A percentile compares a stretch with the other conserved stretches of the same genome.
Conservation (phyloP, 208 protist species). For the Trypanosoma melophagium region DNA sequence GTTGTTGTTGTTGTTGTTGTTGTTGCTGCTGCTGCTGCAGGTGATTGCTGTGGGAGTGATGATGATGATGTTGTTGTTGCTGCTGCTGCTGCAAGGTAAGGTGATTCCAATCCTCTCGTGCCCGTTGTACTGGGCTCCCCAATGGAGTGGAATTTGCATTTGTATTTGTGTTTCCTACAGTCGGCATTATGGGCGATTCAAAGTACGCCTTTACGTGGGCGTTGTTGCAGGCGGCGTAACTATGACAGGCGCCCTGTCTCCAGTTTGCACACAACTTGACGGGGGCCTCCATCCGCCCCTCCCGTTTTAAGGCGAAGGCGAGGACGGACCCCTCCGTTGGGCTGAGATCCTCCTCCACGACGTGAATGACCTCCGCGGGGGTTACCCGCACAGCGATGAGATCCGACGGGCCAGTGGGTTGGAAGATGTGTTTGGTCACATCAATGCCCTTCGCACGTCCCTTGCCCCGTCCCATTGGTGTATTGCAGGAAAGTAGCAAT, state of each 20-base stretch:
- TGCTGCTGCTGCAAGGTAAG: slow-evolving; percentile 3
- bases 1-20: slow-evolving; percentile 11
- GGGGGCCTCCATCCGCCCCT: slow-evolving; percentile 59
- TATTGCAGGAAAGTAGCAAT: neutral
- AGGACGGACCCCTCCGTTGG: slow-evolving; percentile 76
- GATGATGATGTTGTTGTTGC: slow-evolving; percentile 6
- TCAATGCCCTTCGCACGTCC: slow-evolving; percentile 65
- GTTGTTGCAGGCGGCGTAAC: slow-evolving; percentile 71
- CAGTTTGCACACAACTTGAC: slow-evolving; percentile 81
- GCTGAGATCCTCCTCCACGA: slow-evolving; percentile 73
- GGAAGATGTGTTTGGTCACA: slow-evolving; percentile 74
- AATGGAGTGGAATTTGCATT: slow-evolving; percentile 6
- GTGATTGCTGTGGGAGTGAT: neutral
- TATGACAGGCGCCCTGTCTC: slow-evolving; percentile 69
- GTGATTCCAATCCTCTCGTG: slow-evolving; percentile 9
- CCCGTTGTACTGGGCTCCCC: neutral
- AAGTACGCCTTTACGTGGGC: slow-evolving; percentile 64
- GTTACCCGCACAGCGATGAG: slow-evolving; percentile 64
- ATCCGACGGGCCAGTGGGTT: slow-evolving; percentile 47
- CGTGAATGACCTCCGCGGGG: slow-evolving; percentile 35
- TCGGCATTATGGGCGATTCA: slow-evolving; percentile 15
- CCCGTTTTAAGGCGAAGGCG: slow-evolving; percentile 61
- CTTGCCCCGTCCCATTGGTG: slow-evolving; percentile 34
- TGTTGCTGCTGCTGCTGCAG: slow-evolving; percentile 3
- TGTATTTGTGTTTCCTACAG: neutral